Conservation (phyloP, 2,329 filamentous ascomycete genomes). For the Ophiostoma populinum region DNA sequence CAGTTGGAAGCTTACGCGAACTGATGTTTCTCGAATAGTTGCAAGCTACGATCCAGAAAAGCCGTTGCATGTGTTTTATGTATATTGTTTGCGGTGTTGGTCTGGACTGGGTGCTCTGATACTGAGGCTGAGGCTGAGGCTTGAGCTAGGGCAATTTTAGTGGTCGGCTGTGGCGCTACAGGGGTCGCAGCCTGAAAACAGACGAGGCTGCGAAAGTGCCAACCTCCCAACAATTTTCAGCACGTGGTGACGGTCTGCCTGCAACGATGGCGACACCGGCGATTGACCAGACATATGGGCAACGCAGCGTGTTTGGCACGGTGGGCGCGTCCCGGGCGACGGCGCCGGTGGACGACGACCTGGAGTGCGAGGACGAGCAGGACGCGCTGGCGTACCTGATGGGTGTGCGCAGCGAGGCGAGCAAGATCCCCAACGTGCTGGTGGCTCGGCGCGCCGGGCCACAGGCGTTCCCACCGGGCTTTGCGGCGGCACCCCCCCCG, state of each 20-base stretch:
- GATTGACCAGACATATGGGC: slow-evolving; percentile 50
- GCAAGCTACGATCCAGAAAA: too few relatives aligned
- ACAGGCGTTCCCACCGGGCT: slow-evolving; percentile 15
- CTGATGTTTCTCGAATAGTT: too few relatives aligned
- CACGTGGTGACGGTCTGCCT: slow-evolving; percentile 12
- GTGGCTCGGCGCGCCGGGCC: slow-evolving; percentile 42
- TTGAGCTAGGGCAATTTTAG: too few relatives aligned
- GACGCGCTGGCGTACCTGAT: slow-evolving; percentile 55
- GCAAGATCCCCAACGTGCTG: slow-evolving; percentile 52
- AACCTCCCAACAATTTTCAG: too few relatives aligned
- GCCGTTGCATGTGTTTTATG: too few relatives aligned
- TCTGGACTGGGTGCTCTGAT: too few relatives aligned
- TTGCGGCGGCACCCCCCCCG: slow-evolving; percentile 19
- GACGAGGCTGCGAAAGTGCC: too few relatives aligned
- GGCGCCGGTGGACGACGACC: slow-evolving; percentile 32
- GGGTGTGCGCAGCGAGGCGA: slow-evolving; percentile 38
- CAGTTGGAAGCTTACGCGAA: too few relatives aligned
- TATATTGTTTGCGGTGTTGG: too few relatives aligned
- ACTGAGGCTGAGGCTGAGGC: too few relatives aligned
- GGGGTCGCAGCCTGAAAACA: too few relatives aligned
- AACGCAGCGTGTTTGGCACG: slow-evolving; percentile 55
- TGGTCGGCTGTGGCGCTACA: too few relatives aligned
- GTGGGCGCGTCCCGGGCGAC: slow-evolving; percentile 33
- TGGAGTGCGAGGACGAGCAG: slow-evolving; percentile 49
- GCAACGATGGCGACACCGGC: slow-evolving; percentile 12